phyloP scores from a whole-genome alignment of 1,284 basidiomycete species.

The Amylostereum areolatum region DNA sequence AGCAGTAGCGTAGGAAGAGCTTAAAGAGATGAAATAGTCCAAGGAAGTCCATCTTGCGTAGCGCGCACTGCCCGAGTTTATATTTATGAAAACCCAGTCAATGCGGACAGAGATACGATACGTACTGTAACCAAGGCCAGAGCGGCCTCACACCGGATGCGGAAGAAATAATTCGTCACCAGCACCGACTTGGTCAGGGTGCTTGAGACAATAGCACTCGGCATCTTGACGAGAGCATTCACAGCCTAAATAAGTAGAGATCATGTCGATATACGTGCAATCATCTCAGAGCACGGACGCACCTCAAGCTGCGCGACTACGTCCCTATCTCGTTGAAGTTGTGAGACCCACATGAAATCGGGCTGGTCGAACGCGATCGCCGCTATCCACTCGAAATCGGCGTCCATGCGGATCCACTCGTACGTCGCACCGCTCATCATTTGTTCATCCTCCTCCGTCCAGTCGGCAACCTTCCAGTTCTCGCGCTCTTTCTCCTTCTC shows the following conservation, averaged over 20 bases:
- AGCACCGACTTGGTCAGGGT: slow-evolving; percentile 90
- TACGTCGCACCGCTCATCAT: slow-evolving; percentile 93
- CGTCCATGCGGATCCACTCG: slow-evolving; percentile 99
- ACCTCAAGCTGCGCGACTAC: slow-evolving; percentile 98
- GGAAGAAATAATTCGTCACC: slow-evolving; percentile 94
- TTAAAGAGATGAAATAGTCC: slow-evolving; percentile 97
- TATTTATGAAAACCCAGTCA: neutral
- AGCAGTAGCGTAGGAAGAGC: slow-evolving; percentile 90
- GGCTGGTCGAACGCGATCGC: slow-evolving; percentile 90
- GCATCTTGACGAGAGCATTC: slow-evolving; percentile 74
- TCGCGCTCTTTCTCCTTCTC: slow-evolving; percentile 91
- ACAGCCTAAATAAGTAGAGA: slow-evolving; percentile 58
- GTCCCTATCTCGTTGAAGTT: slow-evolving; percentile 93
- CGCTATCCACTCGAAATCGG: slow-evolving; percentile 98
- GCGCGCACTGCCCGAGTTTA: slow-evolving; percentile 61
- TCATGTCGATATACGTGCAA: slow-evolving; percentile 4
- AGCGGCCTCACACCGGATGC: slow-evolving; percentile 95
- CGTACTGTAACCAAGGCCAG: slow-evolving; percentile 75
- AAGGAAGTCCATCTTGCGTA: slow-evolving; percentile 74
- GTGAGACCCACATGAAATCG: slow-evolving; percentile 99
- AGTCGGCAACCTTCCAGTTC: slow-evolving; percentile 95
- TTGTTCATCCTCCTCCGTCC: slow-evolving; percentile 95
- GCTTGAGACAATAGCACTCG: slow-evolving; percentile 87
- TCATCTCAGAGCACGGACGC: slow-evolving; percentile 19
- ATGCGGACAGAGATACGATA: slow-evolving; percentile 1